Base-by-base conservation (phyloP, 768 basidiomycete species). In the Amanita subjunquillea region DNA sequence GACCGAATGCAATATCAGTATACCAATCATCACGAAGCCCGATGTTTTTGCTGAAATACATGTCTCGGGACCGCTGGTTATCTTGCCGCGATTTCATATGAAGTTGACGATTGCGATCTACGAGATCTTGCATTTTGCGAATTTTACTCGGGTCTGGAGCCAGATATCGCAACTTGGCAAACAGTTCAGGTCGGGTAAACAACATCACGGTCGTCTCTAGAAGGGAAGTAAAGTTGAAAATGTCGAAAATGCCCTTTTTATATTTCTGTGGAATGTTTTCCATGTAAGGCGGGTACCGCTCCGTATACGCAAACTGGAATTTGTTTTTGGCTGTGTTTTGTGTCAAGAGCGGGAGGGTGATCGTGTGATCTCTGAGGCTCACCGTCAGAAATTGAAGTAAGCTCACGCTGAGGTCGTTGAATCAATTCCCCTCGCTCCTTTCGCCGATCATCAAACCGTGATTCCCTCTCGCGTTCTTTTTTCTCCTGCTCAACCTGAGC, bases 1-100 rank as follows among this genome's bases (percentile, higher is more conserved):
- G 64, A 9, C 54, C 63, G 45, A 64, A 65, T 10, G 59, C 63
- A 17, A 59, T 59, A 47, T 67, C 66, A 12, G 61, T 62, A 41
- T 62, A 65, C 66, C 66, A 67, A 50, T 67, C 66, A 20, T 53
- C 29, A 29, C 63, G 61, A 43, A 56, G 58, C 3, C 66, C 66
- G 17, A 67, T 58, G 45, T 67, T 67, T 20, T 52, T 54, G 45
- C 48, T 49, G 29, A 44, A 58, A 48, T 60, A 64, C 59, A 64
- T 62, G 51, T 63, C 57, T 32, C 47, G 34, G 12, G 40, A 22
- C 27, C 34, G 6, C 32, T 34, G 36, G 30, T 48, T 17, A 10
- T 43, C 6, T 25, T 43, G 23, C 9, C 23, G 42, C 42, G 23
- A 9, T 13, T 25, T 25, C 12, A 22, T 1, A 9, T 43, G 42